These are phyloP conservation scores for Austroboletus niveus DNA, from an alignment of 1,284 basidiomycete species.

Conservation along the genomic window DNA sequence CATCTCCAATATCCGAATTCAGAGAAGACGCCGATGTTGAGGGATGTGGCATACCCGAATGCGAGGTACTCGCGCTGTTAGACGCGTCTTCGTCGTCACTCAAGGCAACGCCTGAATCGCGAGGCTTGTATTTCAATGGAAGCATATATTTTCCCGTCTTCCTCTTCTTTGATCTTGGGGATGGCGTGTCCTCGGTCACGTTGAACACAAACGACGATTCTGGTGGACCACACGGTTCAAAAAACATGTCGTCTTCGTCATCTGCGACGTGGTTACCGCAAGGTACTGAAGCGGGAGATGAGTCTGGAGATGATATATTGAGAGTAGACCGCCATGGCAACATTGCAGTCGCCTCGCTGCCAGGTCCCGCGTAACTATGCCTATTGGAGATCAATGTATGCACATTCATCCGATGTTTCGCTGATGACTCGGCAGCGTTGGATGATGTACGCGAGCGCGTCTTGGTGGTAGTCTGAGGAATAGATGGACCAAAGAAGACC, in stretches of 20 bases:
- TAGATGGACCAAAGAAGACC: constrained; percentile 70
- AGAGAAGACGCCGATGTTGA: constrained; percentile 60
- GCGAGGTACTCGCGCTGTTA: constrained; percentile 32
- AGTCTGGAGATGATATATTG: constrained; percentile 42
- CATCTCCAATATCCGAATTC: constrained; percentile 53
- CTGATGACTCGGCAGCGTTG: constrained; percentile 9
- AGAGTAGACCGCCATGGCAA: constrained; percentile 47
- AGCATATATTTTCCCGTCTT: constrained; percentile 39
- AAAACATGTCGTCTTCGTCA: constrained; percentile 61
- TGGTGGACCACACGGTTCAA: constrained; percentile 39
- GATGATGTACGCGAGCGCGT: constrained; percentile 24
- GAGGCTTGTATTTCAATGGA: constrained; percentile 65
- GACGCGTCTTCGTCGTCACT: constrained; percentile 56
- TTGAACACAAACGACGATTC: constrained; percentile 56
- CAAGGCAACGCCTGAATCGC: constrained; percentile 64
- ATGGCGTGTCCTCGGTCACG: constrained; percentile 55
- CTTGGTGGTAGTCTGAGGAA: constrained; percentile 36
- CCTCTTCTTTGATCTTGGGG: constrained; percentile 48
- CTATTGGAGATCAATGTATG: constrained; percentile 43
- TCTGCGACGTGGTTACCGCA: constrained; percentile 31
- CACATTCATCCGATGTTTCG: constrained; percentile 6
- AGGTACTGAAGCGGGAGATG: constrained; percentile 41
- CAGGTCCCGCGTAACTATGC: constrained; percentile 57
- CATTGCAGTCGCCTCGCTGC: constrained; percentile 21
- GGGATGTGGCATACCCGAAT: constrained; percentile 48